Evolutionary conservation across 2,329 filamentous ascomycete genomes (phyloP).

Genomic region (Colletotrichum ledebouriae): DNA sequence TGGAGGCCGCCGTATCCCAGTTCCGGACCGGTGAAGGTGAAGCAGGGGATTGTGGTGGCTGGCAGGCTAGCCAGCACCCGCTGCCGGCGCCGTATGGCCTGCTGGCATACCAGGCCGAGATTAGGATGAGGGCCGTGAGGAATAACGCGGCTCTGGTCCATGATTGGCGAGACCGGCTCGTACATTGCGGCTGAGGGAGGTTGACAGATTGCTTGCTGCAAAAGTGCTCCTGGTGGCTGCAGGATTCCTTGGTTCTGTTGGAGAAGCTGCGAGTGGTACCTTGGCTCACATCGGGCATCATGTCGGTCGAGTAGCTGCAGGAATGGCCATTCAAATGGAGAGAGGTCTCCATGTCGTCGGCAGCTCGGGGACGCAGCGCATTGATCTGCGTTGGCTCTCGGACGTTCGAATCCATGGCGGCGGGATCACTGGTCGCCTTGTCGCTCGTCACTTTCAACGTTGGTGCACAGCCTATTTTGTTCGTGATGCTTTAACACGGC

Average conservation of each 20-base stretch:
- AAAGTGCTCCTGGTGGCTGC: background rate
- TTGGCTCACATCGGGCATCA: slow-evolving; percentile 37
- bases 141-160: slow-evolving; percentile 34
- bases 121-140: slow-evolving; percentile 42
- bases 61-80: slow-evolving; percentile 36
- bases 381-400: slow-evolving; percentile 37
- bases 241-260: slow-evolving; percentile 20
- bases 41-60: slow-evolving; percentile 30
- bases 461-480: slow-evolving; percentile 32
- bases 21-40: slow-evolving; percentile 37
- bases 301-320: slow-evolving; percentile 41
- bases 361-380: slow-evolving; percentile 39
- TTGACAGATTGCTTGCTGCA: slow-evolving; percentile 9
- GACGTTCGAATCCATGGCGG: slow-evolving; percentile 35
- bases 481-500: slow-evolving; percentile 31
- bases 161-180: slow-evolving; percentile 23
- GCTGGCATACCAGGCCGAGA: slow-evolving; percentile 40
- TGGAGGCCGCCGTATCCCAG: slow-evolving; percentile 78
- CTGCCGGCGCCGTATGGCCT: slow-evolving; percentile 40
- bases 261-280: slow-evolving; percentile 9
- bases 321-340: slow-evolving; percentile 39
- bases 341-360: slow-evolving; percentile 23
- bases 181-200: slow-evolving; percentile 21
- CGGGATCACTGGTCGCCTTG: slow-evolving; percentile 24
- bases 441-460: slow-evolving; percentile 10